Percentiles rank a stretch among this genome's conserved stretches.
phyloP scores from a whole-genome alignment of 2,329 filamentous ascomycete species.

The Clathrospora elynae region DNA sequence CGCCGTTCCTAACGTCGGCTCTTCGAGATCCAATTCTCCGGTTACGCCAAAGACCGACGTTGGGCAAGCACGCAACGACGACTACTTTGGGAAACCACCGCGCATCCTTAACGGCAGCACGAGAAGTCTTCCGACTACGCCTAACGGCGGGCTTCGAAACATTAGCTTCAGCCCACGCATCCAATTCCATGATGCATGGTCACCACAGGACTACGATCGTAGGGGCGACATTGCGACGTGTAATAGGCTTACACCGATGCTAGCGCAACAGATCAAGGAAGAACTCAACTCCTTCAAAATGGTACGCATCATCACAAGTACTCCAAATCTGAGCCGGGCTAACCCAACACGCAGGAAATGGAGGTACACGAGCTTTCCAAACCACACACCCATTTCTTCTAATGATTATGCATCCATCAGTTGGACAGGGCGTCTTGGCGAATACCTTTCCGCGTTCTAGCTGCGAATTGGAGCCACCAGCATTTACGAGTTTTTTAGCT shows the following conservation, averaged over 20 bases:
- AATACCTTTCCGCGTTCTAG: constrained; percentile 43
- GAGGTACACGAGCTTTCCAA: constrained; percentile 99
- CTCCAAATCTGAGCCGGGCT: constrained; percentile 38
- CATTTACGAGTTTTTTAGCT: constrained; percentile 50
- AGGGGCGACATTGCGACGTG: constrained; percentile 96
- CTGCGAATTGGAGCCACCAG: constrained; percentile 46
- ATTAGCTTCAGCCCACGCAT: constrained; percentile 87
- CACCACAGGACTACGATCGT: constrained; percentile 91
- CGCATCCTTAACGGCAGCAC: constrained; percentile 72
- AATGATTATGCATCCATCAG: constrained; percentile 57
- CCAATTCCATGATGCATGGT: constrained; percentile 96
- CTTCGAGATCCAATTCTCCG: constrained; percentile 82
- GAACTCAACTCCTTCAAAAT: constrained; percentile 99
- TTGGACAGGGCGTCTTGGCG: constrained; percentile 52
- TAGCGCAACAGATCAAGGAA: constrained; percentile 99
- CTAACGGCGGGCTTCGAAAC: constrained; percentile 66
- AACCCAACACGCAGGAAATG: constrained; percentile 78
- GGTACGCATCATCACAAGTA: constrained; percentile 60
- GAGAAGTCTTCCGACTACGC: constrained; percentile 80
- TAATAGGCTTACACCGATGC: constrained; percentile 94
- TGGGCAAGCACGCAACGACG: constrained; percentile 62
- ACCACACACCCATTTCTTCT: constrained; percentile 99
- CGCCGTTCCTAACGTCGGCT: constrained; percentile 68
- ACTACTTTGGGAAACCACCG: constrained; percentile 84
- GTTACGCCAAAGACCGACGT: constrained; percentile 82